Evolutionary conservation across 164 flowering plant species (phyloP), one percentile per base, ranked within the genome.

Genomic region (Houttuynia cordata): DNA sequence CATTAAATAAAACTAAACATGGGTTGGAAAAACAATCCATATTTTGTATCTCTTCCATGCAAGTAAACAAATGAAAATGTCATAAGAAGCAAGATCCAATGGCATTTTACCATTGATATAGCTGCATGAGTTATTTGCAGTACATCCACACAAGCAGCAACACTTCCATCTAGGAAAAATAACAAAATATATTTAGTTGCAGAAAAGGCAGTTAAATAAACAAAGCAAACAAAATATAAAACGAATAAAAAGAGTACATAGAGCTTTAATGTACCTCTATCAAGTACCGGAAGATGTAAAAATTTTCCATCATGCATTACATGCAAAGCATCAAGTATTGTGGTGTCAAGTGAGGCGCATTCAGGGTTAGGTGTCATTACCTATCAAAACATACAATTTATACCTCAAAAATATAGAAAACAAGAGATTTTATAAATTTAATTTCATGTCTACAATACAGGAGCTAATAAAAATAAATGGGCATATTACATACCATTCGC

Each of bases 81-180:
- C 49, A 45, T 45, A 4, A 30, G 17, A 45, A 45, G 49, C 2
- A 45, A 45, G 12, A 45, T 10, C 49, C 8, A 45, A 45, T 45
- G 17, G 14, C 9, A 45, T 17, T 3, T 76, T 84, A 90, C 98
- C 98, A 93, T 80, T 51, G 98, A 89, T 62, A 93, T 84, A 61
- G 98, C 97, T 10, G 98, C 96, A 78, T 93, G 94, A 69, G 94
- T 89, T 77, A 93, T 86, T 77, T 90, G 96, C 67, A 93, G 73
- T 54, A 93, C 98, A 75, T 93, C 98, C 59, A 93, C 58, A 70
- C 96, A 89, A 56, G 92, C 96, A 62, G 70, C 92, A 69, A 83
- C 65, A 60, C 65, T 19, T 63, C 94, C 98, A 77, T 87, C 98
- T 93, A 87, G 78, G 72, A 10, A 70, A 66, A 15, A 18, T 12